Conservation (phyloP, 108 stramenopile species). For the Fragilaria crotonensis region DNA sequence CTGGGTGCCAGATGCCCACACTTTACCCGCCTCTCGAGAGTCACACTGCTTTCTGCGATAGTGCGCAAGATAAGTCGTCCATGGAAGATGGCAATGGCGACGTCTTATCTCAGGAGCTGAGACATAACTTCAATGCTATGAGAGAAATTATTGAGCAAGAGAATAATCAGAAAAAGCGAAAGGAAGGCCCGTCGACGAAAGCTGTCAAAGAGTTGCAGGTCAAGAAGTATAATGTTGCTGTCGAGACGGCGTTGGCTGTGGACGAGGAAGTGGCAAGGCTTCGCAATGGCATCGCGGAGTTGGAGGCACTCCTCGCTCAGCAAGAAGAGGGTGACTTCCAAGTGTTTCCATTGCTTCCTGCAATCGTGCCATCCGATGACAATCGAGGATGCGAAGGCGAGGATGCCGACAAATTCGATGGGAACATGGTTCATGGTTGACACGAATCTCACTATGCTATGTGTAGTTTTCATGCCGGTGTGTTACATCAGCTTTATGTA, state of each 20-base stretch:
- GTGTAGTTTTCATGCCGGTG: too few species aligned
- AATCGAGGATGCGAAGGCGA: background rate
- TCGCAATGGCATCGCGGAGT: conserved; percentile 32
- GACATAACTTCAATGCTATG: conserved; percentile 30
- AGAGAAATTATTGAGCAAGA: conserved; percentile 13
- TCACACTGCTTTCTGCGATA: too few species aligned
- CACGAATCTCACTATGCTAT: background rate
- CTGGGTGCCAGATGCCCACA: too few species aligned
- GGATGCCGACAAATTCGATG: conserved; percentile 22
- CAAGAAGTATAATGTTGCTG: conserved; percentile 19
- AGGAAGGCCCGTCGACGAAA: conserved; percentile 2
- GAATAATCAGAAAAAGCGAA: background rate
- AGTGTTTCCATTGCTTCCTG: background rate
- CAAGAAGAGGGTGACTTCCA: background rate
- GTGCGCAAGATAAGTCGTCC: background rate
- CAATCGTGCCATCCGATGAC: background rate
- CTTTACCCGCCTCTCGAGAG: conserved; percentile 2
- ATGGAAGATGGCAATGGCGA: background rate
- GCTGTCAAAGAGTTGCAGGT: conserved; percentile 5
- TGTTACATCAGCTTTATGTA: too few species aligned
- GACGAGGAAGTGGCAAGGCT: conserved; percentile 26
- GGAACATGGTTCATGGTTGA: conserved; percentile 14
- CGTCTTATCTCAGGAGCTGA: conserved; percentile 24
- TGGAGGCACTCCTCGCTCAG: conserved; percentile 22
- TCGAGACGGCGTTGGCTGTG: conserved; percentile 30